Percentiles rank a stretch among this genome's conserved stretches.
These are phyloP conservation scores for Hericium coralloides DNA, from an alignment of 768 basidiomycete species.

Conservation along the genomic window DNA sequence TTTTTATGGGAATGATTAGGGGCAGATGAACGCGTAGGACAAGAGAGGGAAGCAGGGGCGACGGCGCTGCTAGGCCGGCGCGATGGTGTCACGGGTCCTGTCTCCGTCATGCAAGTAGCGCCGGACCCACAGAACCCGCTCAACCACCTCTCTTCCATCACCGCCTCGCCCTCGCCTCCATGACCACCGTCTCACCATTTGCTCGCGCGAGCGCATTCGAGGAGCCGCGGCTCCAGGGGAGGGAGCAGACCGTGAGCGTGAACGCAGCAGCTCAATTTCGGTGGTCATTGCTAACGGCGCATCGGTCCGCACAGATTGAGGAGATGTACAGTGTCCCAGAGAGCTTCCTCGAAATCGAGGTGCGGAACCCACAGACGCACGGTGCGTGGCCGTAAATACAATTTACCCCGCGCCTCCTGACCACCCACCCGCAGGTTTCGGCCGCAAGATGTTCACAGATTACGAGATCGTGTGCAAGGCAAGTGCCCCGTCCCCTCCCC, in stretches of 20 bases:
- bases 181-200: constrained; percentile 34
- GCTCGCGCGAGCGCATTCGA: constrained; percentile 32
- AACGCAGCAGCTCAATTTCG: background rate
- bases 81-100: no score
- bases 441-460: constrained; percentile 99
- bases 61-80: no score
- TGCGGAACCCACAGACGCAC: constrained; percentile 94
- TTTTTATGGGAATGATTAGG: no score
- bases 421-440: constrained; percentile 53
- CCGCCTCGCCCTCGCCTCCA: constrained; percentile 2
- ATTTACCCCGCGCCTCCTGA: background rate
- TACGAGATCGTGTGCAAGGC: constrained; percentile 98
- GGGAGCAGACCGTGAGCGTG: constrained; percentile 30
- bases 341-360: constrained; percentile 95
- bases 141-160: no score
- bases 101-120: no score
- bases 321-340: constrained; percentile 99
- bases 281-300: background rate
- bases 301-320: constrained; percentile 55
- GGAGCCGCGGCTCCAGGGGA: constrained; percentile 25
- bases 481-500: constrained; percentile 12
- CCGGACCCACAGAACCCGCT: no score
- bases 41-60: no score
- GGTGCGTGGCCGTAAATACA: constrained; percentile 37
- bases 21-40: no score